Evolutionary conservation across 768 basidiomycete genomes (phyloP).

Genomic region (Botryobasidium botryosum): DNA sequence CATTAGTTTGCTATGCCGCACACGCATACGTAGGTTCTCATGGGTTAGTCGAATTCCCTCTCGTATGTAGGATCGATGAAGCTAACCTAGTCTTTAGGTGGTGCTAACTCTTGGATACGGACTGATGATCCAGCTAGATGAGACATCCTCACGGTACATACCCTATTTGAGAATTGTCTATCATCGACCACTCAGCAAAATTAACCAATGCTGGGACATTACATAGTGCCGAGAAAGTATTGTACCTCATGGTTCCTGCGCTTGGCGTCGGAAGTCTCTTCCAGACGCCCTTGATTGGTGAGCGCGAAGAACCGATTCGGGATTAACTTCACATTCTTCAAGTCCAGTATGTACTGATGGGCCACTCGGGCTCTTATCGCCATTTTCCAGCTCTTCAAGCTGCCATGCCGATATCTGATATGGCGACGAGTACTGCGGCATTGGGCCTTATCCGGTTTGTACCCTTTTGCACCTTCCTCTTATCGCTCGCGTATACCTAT

Average conservation of each 20-base stretch:
- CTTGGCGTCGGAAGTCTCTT: constrained; percentile 50
- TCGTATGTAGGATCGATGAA: not conserved
- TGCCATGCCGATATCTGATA: constrained; percentile 17
- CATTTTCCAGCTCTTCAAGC: constrained; percentile 13
- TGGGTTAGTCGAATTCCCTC: not conserved
- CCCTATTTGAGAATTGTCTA: constrained; percentile 3
- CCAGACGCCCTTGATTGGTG: constrained; percentile 17
- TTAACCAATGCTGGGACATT: not conserved
- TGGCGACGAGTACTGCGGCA: constrained; percentile 16
- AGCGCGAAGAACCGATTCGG: not conserved
- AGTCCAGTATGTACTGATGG: not conserved
- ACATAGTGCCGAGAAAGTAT: constrained; percentile 38
- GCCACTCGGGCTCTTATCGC: not conserved
- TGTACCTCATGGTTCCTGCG: constrained; percentile 52
- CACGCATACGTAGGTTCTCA: constrained; percentile 22
- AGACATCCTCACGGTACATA: constrained; percentile 32
- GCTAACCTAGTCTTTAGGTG: not conserved
- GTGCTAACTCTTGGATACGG: constrained; percentile 49
- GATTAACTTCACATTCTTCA: not conserved
- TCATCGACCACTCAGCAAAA: not conserved
- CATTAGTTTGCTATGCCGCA: no score
- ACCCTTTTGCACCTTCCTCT: no score
- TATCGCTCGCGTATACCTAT: constrained; percentile 12
- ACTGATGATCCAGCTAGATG: constrained; percentile 52
- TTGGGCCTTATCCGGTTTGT: constrained; percentile 20